A percentile compares a stretch with the other conserved stretches of the same genome.
Conservation (phyloP, 2,329 filamentous ascomycete genomes). For the Paraconiothyrium brasiliense region DNA sequence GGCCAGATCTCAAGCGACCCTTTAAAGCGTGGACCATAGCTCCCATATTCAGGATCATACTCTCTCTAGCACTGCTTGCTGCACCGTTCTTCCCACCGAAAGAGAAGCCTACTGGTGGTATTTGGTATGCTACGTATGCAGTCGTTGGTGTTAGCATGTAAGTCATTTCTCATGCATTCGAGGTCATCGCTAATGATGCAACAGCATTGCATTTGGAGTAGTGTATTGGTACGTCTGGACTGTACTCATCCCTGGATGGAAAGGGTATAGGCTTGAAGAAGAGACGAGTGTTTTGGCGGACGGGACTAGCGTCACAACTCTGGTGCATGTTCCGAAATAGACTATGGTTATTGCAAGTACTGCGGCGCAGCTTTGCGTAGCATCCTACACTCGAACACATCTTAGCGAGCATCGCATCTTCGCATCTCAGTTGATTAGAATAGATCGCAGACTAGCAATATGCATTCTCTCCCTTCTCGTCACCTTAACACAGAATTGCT, state of each 20-base stretch:
- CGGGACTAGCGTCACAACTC: slow-evolving; percentile 71
- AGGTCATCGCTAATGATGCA: neutral
- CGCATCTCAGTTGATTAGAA: neutral
- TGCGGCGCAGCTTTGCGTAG: neutral
- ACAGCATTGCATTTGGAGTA: slow-evolving; percentile 66
- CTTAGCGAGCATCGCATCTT: neutral
- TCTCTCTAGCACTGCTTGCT: slow-evolving; percentile 65
- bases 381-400: neutral
- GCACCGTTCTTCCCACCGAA: slow-evolving; percentile 70
- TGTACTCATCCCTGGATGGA: slow-evolving; percentile 65
- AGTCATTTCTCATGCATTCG: slow-evolving; percentile 32
- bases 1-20: slow-evolving; percentile 69
- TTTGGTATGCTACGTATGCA: slow-evolving; percentile 64
- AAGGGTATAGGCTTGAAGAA: slow-evolving; percentile 71
- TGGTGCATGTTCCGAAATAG: slow-evolving; percentile 51
- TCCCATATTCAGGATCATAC: slow-evolving; percentile 63
- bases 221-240: slow-evolving; percentile 77
- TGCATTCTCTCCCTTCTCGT: neutral
- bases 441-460: neutral
- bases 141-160: slow-evolving; percentile 63
- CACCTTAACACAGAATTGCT: neutral
- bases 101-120: slow-evolving; percentile 33
- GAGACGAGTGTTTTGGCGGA: slow-evolving; percentile 68
- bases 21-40: slow-evolving; percentile 72
- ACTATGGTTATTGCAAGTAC: neutral